Evolutionary conservation across 108 stramenopile species (phyloP).

Genomic region (Epithemia pelagica): DNA sequence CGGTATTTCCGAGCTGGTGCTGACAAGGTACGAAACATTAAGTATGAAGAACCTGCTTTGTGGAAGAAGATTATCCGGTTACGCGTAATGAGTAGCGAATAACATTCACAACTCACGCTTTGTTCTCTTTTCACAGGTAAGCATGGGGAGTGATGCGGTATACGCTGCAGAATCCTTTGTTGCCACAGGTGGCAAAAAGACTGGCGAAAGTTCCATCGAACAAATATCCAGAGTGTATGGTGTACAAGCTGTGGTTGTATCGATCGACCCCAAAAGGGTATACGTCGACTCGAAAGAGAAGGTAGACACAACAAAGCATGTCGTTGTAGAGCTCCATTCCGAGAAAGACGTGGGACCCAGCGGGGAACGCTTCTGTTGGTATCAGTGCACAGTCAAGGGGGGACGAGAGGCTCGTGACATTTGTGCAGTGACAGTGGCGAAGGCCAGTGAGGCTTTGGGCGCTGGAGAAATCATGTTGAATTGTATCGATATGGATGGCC

Average conservation of each 20-base stretch:
- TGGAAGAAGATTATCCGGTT: too few relatives aligned
- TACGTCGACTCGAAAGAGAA: constrained; percentile 63
- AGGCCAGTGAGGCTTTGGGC: constrained; percentile 80
- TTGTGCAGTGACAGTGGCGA: constrained; percentile 87
- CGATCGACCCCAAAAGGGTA: constrained; percentile 95
- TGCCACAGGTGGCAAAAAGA: constrained; percentile 43
- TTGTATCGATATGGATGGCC: constrained; percentile 98
- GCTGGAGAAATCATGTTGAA: constrained; percentile 99
- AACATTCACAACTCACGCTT: neutral
- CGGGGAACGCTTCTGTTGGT: constrained; percentile 91
- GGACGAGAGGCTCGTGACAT: constrained; percentile 90
- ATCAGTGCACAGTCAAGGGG: constrained; percentile 96
- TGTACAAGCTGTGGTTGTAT: constrained; percentile 96
- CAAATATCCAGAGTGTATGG: constrained; percentile 90
- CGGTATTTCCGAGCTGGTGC: constrained; percentile 98
- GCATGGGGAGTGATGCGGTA: constrained; percentile 95
- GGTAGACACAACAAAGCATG: constrained; percentile 37
- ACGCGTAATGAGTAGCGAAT: neutral
- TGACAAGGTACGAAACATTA: constrained; percentile 66
- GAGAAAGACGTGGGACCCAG: constrained; percentile 57
- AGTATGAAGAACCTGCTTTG: neutral
- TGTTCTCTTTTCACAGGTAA: constrained; percentile 37
- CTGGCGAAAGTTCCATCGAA: constrained; percentile 84
- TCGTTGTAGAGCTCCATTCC: constrained; percentile 59
- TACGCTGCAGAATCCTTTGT: constrained; percentile 79